Evolutionary conservation across 306 rosid species (phyloP).

Genomic region (Malus domestica): ASM211411v1 NC_041804.1:5125001-5125500

Average conservation of each 20-base stretch:
- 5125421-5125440: slow-evolving; percentile 23
- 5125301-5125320: slow-evolving; percentile 30
- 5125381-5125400: slow-evolving; percentile 28
- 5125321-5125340: slow-evolving; percentile 35
- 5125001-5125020: background rate
- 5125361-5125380: slow-evolving; percentile 23
- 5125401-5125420: slow-evolving; percentile 9
- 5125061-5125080: background rate
- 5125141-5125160: background rate
- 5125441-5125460: slow-evolving; percentile 21
- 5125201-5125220: background rate
- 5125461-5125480: background rate
- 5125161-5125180: background rate
- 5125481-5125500: no score
- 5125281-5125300: slow-evolving; percentile 37
- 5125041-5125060: background rate
- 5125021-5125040: background rate
- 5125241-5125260: background rate
- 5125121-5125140: background rate
- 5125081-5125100: background rate
- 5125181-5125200: background rate
- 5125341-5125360: slow-evolving; percentile 13
- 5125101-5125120: background rate
- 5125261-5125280: slow-evolving; percentile 24
- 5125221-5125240: background rate